Evolutionary conservation across 2,329 filamentous ascomycete genomes (phyloP), one percentile per base, ranked within the genome.

Genomic region (Alternaria conjuncta): DNA sequence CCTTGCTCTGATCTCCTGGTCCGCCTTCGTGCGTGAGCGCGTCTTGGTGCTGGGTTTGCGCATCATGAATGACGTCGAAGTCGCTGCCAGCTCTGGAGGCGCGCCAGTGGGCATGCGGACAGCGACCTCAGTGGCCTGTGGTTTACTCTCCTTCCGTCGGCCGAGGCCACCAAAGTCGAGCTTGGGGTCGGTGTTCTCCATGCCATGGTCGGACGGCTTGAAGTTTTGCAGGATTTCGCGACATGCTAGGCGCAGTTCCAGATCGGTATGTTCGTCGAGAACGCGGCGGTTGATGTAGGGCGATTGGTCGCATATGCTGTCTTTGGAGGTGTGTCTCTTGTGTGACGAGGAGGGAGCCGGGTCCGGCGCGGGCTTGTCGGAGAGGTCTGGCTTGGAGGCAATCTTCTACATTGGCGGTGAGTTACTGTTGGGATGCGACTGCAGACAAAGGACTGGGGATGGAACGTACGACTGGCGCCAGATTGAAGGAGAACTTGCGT

Each of bases 221-320:
- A 78, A 78, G 71, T 80, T 76, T 46, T 78, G 71, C 57, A 84
- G 73, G 57, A 85, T 79, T 56, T 79, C 78, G 21, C 80, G 78
- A 71, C 84, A 85, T 59, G 83, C 82, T 47, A 75, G 69, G 63
- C 82, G 82, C 55, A 85, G 73, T 64, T 85, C 82, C 26, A 76
- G 75, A 62, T 85, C 83, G 49, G 81, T 76, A 36, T 79, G 73
- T 23, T 75, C 67, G 15, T 82, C 75, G 59, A 85, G 79, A 23
- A 79, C 77, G 59, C 81, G 81, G 45, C 82, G 82, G 59, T 79
- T 78, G 65, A 83, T 83, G 63, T 80, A 80, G 45, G 82, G 78
- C 57, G 82, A 80, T 36, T 78, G 78, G 57, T 81, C 71, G 47
- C 68, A 69, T 23, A 78, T 70, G 65, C 73, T 78, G 63, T 78